Percentiles rank a stretch among this genome's conserved stretches.
phyloP scores from a whole-genome alignment of 2,329 filamentous ascomycete species.

The Zymoseptoria pseudotritici region DNA sequence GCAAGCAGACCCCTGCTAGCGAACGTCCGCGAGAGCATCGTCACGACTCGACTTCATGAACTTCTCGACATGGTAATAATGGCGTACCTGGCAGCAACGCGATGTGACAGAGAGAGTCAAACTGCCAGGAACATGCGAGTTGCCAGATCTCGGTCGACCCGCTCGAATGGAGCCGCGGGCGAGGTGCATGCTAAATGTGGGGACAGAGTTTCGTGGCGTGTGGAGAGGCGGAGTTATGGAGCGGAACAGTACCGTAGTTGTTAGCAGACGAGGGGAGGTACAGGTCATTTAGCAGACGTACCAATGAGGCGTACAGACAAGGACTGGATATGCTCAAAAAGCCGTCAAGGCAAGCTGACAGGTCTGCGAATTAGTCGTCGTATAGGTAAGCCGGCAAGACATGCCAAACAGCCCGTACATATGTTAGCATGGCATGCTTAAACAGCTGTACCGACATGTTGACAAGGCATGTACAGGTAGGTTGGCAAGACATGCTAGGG shows the following conservation, averaged over 20 bases:
- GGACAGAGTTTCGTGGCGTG: background rate
- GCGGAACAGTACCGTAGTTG: too few species aligned
- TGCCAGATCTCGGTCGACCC: background rate
- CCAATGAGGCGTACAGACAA: too few species aligned
- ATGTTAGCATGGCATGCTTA: too few species aligned
- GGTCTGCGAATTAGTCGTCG: too few species aligned
- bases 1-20: slow-evolving; percentile 14
- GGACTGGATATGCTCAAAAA: too few species aligned
- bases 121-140: background rate
- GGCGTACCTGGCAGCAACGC: background rate
- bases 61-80: background rate
- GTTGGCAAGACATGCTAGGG: background rate
- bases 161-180: background rate
- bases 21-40: slow-evolving; percentile 18
- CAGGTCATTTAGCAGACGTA: too few species aligned
- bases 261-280: too few species aligned
- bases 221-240: background rate
- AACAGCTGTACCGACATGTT: too few species aligned
- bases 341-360: too few species aligned
- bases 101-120: background rate
- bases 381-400: too few species aligned
- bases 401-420: too few species aligned
- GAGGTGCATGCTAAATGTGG: background rate
- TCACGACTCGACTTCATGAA: slow-evolving; percentile 13
- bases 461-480: too few species aligned